Evolutionary conservation across 2,329 filamentous ascomycete species (phyloP).

Genomic region (Hypoxylon sp.): DNA sequence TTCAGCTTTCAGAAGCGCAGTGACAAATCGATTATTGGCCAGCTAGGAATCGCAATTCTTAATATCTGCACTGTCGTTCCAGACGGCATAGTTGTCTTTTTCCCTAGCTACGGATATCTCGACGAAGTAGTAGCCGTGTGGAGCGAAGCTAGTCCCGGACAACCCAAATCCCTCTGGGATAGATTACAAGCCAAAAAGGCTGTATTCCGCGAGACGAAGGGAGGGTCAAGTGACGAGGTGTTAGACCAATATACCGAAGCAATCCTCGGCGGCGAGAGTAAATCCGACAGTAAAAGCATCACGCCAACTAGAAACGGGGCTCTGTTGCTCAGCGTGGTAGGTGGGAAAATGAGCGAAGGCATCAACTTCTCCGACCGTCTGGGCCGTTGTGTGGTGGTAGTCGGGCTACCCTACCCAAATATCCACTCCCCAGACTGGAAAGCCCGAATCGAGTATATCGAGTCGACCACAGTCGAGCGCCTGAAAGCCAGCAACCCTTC

Average conservation of each 20-base stretch:
- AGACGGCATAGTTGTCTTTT: conserved; percentile 94
- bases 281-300: conserved; percentile 2
- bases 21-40: conserved; percentile 76
- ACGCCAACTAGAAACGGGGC: conserved; percentile 69
- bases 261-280: conserved; percentile 67
- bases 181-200: conserved; percentile 71
- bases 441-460: conserved; percentile 89
- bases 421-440: conserved; percentile 92
- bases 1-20: conserved; percentile 88
- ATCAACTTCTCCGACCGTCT: conserved; percentile 97
- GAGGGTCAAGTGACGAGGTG: conserved; percentile 75
- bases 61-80: conserved; percentile 81
- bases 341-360: conserved; percentile 94
- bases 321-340: conserved; percentile 89
- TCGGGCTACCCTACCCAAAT: conserved; percentile 94
- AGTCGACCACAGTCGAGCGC: conserved; percentile 67
- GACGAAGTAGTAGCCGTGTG: conserved; percentile 78
- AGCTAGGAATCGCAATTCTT: conserved; percentile 81
- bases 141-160: conserved; percentile 61
- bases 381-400: conserved; percentile 90
- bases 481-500: conserved; percentile 52
- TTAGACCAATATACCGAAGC: conserved; percentile 80
- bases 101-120: conserved; percentile 94
- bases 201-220: conserved; percentile 72
- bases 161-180: conserved; percentile 69